Percentiles rank a stretch among this genome's conserved stretches.
phyloP scores from a whole-genome alignment of 108 stramenopile species.

The Nannochloropsis gaditana region DNA sequence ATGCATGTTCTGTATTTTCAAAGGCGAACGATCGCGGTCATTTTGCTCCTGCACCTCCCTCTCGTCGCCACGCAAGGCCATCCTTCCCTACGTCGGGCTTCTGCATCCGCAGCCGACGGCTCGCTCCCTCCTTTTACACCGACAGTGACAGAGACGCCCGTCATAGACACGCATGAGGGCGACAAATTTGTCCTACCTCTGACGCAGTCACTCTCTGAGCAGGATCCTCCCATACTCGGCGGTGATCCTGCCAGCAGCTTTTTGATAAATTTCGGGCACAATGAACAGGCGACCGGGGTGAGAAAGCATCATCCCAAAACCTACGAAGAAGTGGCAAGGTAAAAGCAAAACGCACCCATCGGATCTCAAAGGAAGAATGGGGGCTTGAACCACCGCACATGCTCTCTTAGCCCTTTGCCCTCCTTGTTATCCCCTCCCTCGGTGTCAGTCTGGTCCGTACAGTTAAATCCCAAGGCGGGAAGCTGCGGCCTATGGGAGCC shows the following conservation, averaged over 20 bases:
- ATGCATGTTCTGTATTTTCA: no score
- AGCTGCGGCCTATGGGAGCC: neutral
- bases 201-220: neutral
- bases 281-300: neutral
- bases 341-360: no score
- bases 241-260: neutral
- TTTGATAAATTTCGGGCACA: neutral
- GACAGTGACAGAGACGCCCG: neutral
- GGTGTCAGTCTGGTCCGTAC: neutral
- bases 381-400: no score
- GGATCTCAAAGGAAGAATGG: no score
- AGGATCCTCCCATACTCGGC: neutral
- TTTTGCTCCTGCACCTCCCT: neutral
- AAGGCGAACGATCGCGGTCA: neutral
- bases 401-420: neutral
- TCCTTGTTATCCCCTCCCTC: neutral
- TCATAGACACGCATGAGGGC: neutral
- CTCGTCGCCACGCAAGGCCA: neutral
- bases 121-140: neutral
- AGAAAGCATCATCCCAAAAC: neutral
- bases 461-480: neutral
- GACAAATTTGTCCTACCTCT: neutral
- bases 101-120: neutral
- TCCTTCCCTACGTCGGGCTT: neutral
- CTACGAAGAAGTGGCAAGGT: neutral